Evolutionary conservation across 768 basidiomycete species (phyloP).

Genomic region (Russula emetica): DNA sequence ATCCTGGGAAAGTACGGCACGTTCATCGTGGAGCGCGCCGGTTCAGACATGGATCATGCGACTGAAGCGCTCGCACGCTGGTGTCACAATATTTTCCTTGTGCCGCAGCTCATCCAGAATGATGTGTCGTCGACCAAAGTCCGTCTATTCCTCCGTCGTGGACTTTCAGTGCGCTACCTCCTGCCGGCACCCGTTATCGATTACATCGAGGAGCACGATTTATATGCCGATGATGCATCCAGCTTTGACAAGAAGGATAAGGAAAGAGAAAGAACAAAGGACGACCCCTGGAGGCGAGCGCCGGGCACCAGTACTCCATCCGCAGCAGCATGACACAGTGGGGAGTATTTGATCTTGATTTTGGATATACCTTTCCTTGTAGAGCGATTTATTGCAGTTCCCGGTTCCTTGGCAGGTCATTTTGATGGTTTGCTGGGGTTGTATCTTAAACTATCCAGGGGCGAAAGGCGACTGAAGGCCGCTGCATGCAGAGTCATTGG

Average conservation of each 20-base stretch:
- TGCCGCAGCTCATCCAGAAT: constrained; percentile 93
- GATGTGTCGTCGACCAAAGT: constrained; percentile 96
- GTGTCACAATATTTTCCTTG: constrained; percentile 50
- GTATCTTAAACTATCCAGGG: constrained; percentile 7
- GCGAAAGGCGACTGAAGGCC: not conserved
- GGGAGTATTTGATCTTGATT: not conserved
- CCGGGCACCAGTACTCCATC: constrained; percentile 18
- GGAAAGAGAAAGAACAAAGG: constrained; percentile 29
- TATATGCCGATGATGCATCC: constrained; percentile 63
- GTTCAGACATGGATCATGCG: constrained; percentile 48
- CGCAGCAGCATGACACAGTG: constrained; percentile 1
- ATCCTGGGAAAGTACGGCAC: constrained; percentile 94
- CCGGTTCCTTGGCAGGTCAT: not conserved
- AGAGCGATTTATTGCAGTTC: constrained; percentile 8
- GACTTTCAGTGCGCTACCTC: constrained; percentile 83
- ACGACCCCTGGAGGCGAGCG: constrained; percentile 13
- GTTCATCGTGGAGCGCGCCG: constrained; percentile 92
- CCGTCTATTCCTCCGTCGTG: constrained; percentile 71
- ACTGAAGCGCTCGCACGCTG: constrained; percentile 30
- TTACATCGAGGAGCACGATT: constrained; percentile 83
- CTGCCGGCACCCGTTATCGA: constrained; percentile 87
- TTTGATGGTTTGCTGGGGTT: not conserved
- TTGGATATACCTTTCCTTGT: constrained; percentile 1
- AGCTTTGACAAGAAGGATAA: constrained; percentile 39
- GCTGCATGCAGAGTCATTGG: not conserved